Evolutionary conservation across 305 asterid species (phyloP).

Genomic region (Lippia alba): DNA sequence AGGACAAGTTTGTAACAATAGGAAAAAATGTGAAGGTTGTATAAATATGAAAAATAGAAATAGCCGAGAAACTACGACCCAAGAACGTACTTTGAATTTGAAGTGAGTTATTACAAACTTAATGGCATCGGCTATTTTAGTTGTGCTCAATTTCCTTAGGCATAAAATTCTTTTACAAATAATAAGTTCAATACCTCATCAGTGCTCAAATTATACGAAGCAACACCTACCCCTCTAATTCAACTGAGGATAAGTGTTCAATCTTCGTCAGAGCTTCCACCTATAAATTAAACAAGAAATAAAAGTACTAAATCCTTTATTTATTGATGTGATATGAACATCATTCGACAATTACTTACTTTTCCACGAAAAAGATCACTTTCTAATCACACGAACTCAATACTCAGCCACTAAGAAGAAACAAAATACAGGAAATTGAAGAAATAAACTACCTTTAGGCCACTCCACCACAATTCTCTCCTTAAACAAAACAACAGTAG

Average conservation of each 20-base stretch:
- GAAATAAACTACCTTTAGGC: constrained; percentile 77
- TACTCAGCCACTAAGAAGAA: not conserved
- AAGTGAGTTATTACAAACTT: not conserved
- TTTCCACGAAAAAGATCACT: not conserved
- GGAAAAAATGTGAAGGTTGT: no score
- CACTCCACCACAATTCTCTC: constrained; percentile 88
- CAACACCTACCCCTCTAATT: no score
- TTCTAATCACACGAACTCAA: constrained; percentile 15
- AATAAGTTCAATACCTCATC: constrained; percentile 6
- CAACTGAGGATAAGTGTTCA: not conserved
- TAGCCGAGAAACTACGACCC: no score
- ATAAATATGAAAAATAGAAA: no score
- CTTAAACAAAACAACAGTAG: constrained; percentile 86
- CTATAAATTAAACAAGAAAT: not conserved
- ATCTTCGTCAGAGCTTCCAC: constrained; percentile 11
- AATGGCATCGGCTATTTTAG: not conserved
- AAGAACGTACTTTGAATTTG: not conserved
- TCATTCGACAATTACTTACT: constrained; percentile 2
- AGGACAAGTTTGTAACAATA: no score
- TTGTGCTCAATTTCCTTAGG: not conserved
- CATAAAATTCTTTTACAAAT: not conserved
- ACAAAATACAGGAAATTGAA: constrained; percentile 15
- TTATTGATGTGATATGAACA: not conserved
- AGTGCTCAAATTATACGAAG: not conserved
- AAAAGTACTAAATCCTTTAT: not conserved